Conservation (phyloP, 768 basidiomycete genomes). For the Tulasnella sp. region DNA sequence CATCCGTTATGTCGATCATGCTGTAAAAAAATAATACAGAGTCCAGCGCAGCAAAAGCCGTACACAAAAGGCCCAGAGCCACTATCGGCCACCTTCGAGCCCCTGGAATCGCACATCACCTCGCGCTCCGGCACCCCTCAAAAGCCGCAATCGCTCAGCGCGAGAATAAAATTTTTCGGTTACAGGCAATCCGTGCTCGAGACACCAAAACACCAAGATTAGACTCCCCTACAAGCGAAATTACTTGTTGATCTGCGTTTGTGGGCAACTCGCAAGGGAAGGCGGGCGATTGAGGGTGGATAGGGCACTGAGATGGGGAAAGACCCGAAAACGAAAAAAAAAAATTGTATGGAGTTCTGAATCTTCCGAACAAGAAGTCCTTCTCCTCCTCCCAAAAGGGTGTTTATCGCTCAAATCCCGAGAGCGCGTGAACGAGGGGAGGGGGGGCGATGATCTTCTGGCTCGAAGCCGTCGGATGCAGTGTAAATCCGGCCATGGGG, state of each 20-base stretch:
- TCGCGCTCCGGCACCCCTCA: conserved; percentile 12
- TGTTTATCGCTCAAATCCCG: background rate
- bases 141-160: conserved; percentile 10
- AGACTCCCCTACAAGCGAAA: conserved; percentile 1
- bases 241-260: background rate
- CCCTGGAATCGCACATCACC: conserved; percentile 16
- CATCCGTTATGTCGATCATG: conserved; percentile 14
- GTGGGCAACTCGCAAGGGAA: background rate
- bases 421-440: background rate
- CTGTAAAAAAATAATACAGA: background rate
- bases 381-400: background rate
- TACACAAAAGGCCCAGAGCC: background rate
- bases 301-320: background rate
- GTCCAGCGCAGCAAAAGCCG: background rate
- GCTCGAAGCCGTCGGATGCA: conserved; percentile 12
- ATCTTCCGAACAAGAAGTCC: background rate
- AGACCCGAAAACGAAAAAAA: background rate
- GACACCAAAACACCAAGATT: background rate
- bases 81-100: conserved; percentile 8
- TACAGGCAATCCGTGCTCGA: background rate
- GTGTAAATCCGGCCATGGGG: conserved; percentile 11
- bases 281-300: conserved; percentile 4
- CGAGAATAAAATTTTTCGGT: background rate
- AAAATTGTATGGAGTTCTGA: background rate
- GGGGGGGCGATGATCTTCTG: background rate